Evolutionary conservation across 2,329 filamentous ascomycete species (phyloP).

Genomic region (Seiridium unicorne): DNA sequence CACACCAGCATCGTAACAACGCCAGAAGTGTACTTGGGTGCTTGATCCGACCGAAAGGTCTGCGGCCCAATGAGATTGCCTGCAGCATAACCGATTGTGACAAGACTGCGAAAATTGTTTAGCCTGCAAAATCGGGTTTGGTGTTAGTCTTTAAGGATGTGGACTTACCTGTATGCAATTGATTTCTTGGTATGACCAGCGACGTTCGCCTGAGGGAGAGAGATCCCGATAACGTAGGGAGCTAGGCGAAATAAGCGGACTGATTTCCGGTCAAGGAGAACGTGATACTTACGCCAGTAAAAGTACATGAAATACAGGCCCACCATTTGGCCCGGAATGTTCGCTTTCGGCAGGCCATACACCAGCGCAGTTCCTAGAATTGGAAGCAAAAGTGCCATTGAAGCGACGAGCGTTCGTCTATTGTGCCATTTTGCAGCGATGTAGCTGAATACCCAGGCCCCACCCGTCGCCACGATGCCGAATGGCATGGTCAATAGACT

Average conservation of each 20-base stretch:
- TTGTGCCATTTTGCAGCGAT: constrained; percentile 20
- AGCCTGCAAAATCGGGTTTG: not conserved
- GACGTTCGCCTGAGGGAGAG: constrained; percentile 24
- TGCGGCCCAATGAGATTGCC: constrained; percentile 41
- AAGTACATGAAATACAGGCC: constrained; percentile 39
- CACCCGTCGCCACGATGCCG: constrained; percentile 18
- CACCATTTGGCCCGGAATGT: constrained; percentile 35
- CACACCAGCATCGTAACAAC: constrained; percentile 33
- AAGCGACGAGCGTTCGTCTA: constrained; percentile 16
- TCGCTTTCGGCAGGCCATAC: constrained; percentile 20
- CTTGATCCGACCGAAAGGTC: constrained; percentile 35
- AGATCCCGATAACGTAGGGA: constrained; percentile 24
- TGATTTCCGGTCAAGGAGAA: not conserved
- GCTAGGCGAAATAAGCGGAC: constrained; percentile 11
- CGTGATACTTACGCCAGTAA: constrained; percentile 28
- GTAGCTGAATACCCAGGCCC: constrained; percentile 19
- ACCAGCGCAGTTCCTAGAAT: constrained; percentile 20
- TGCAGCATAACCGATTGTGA: constrained; percentile 37
- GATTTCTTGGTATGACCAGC: constrained; percentile 36
- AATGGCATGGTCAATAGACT: constrained; percentile 22
- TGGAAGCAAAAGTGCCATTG: constrained; percentile 17
- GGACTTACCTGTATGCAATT: constrained; percentile 25
- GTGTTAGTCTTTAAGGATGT: not conserved
- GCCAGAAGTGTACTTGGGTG: constrained; percentile 34
- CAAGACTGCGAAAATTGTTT: constrained; percentile 17